These are phyloP conservation scores for Echria macrotheca DNA, from an alignment of 495 filamentous ascomycete species.

Conservation along the genomic window DNA sequence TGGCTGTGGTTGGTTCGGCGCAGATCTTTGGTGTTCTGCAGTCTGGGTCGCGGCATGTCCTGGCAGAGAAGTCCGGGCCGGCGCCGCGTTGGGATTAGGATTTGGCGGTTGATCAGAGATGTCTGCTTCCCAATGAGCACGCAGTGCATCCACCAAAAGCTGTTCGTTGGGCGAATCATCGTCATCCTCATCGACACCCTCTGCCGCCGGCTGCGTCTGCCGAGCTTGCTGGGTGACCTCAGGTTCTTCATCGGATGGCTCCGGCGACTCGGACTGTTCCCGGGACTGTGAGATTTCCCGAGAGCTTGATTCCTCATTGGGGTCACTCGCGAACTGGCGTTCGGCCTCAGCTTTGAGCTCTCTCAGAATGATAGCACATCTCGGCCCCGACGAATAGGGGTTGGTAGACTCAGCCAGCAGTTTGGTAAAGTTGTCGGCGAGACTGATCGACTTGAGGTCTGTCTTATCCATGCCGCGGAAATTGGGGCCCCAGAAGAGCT, in stretches of 20 bases:
- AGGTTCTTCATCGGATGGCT: no score
- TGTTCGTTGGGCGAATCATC: constrained; percentile 12
- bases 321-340: no score
- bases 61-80: no score
- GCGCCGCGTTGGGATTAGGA: no score
- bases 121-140: constrained; percentile 19
- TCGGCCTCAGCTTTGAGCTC: constrained; percentile 16
- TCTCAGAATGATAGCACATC: constrained; percentile 19
- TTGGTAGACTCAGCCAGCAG: constrained; percentile 11
- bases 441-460: constrained; percentile 8
- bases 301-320: no score
- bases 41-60: no score
- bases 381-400: constrained; percentile 13
- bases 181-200: background rate
- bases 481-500: background rate
- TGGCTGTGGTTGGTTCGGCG: no score
- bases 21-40: no score
- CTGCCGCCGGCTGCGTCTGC: background rate
- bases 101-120: no score
- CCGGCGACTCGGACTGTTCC: no score
- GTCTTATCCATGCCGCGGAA: constrained; percentile 2
- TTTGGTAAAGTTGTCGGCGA: constrained; percentile 8
- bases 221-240: no score
- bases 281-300: no score
- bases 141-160: constrained; percentile 19